phyloP scores from a whole-genome alignment of 202 grass and related monocot species.

The Carex sylvatica region DNA sequence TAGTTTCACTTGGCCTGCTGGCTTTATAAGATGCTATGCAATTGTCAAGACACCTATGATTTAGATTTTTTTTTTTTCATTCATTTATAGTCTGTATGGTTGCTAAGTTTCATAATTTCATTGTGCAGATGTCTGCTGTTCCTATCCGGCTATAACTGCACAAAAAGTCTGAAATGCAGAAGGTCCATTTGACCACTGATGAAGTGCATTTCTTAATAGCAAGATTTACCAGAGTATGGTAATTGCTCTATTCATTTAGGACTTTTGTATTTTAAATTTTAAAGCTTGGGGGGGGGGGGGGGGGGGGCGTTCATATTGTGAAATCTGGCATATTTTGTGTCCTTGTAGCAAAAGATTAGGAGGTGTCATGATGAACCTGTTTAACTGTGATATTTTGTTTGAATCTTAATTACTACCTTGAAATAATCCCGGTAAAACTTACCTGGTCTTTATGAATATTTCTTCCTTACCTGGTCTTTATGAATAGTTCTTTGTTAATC shows the following conservation, averaged over 20 bases:
- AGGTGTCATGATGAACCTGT: conserved; percentile 1
- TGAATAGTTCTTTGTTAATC: not conserved
- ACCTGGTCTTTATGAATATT: not conserved
- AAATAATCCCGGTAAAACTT: not conserved
- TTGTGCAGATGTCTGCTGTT: not conserved
- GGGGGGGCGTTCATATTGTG: not conserved
- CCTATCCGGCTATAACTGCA: not conserved
- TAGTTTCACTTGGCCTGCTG: not conserved
- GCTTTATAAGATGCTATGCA: not conserved
- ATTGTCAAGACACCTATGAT: not conserved
- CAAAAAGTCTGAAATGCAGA: not conserved
- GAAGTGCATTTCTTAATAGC: not conserved
- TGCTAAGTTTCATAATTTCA: not conserved
- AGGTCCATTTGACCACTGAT: not conserved
- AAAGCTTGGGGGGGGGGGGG: too few relatives aligned
- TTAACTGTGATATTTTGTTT: conserved; percentile 14
- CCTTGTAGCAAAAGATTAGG: too few relatives aligned
- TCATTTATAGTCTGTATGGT: not conserved
- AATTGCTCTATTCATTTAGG: not conserved
- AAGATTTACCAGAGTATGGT: not conserved
- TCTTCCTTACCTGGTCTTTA: not conserved
- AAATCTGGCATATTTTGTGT: not conserved
- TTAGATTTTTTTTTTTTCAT: not conserved
- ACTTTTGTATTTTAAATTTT: too few relatives aligned
- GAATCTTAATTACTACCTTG: not conserved